Evolutionary conservation across 148 eudicot genomes (phyloP).

Genomic region (Polygonum aviculare): DNA sequence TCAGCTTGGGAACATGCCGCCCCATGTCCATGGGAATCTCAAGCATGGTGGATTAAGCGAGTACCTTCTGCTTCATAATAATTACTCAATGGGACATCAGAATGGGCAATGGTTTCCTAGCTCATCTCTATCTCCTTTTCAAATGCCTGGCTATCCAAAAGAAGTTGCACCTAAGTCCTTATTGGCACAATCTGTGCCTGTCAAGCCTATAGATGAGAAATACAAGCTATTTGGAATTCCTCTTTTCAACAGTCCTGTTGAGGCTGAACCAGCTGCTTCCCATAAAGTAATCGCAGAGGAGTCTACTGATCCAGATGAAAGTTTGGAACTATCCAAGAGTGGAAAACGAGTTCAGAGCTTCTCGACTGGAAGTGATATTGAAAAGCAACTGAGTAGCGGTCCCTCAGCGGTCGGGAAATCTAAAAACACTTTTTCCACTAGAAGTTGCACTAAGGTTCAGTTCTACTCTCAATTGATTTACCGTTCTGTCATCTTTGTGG

Average conservation of each 20-base stretch:
- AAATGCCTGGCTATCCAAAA: slow-evolving; percentile 35
- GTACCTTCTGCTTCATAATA: slow-evolving; percentile 29
- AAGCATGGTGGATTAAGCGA: slow-evolving; percentile 49
- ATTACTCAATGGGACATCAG: slow-evolving; percentile 41
- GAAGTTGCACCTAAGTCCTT: slow-evolving; percentile 32
- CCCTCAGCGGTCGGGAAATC: slow-evolving; percentile 24
- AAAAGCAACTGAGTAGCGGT: not conserved
- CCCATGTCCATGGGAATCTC: slow-evolving; percentile 39
- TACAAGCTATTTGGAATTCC: slow-evolving; percentile 86
- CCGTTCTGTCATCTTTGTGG: not conserved
- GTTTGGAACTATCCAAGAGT: slow-evolving; percentile 40
- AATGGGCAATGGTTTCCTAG: slow-evolving; percentile 60
- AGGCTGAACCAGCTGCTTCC: slow-evolving; percentile 25
- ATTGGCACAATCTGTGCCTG: slow-evolving; percentile 26
- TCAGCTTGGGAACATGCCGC: slow-evolving; percentile 35
- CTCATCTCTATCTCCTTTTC: slow-evolving; percentile 46
- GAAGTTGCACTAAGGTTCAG: slow-evolving; percentile 93
- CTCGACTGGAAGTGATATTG: slow-evolving; percentile 14
- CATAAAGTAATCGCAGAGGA: slow-evolving; percentile 21
- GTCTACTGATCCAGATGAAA: slow-evolving; percentile 37
- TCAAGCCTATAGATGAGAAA: slow-evolving; percentile 54
- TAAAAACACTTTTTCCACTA: slow-evolving; percentile 49
- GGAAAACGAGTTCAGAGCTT: slow-evolving; percentile 32
- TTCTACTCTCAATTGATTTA: not conserved
- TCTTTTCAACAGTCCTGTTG: slow-evolving; percentile 33